Evolutionary conservation across 2,329 filamentous ascomycete genomes (phyloP).

Genomic region (Paraphoma sp.): DNA sequence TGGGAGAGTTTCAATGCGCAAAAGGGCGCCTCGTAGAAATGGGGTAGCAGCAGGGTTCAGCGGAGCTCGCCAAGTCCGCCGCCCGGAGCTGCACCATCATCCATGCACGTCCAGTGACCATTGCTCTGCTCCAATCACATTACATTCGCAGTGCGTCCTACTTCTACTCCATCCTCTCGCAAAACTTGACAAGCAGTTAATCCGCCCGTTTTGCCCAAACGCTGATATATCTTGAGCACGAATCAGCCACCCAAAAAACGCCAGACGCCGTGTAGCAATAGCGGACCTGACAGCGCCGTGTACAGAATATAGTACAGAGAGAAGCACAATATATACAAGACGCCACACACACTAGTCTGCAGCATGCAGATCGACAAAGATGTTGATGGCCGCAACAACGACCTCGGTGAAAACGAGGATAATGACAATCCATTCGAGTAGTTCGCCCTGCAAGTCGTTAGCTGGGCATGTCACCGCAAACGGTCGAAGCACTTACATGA

Average conservation of each 20-base stretch:
- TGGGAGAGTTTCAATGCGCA: conserved; percentile 16
- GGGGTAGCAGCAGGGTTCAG: conserved; percentile 21
- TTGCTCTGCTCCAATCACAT: neutral
- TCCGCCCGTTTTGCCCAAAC: neutral
- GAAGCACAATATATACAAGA: conserved; percentile 24
- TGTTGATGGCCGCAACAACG: conserved; percentile 89
- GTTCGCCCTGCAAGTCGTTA: conserved; percentile 48
- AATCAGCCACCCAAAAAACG: neutral
- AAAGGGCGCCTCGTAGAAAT: conserved; percentile 27
- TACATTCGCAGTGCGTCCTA: neutral
- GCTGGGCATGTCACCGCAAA: neutral
- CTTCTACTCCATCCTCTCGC: neutral
- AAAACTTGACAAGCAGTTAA: neutral
- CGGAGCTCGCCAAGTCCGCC: conserved; percentile 16
- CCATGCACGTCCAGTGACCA: neutral
- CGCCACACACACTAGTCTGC: conserved; percentile 53
- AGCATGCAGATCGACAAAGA: conserved; percentile 90
- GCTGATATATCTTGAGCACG: neutral
- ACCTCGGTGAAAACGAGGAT: conserved; percentile 96
- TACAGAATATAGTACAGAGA: conserved; percentile 23
- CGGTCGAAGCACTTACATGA: conserved; percentile 38
- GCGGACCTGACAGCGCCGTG: neutral
- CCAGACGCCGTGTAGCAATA: conserved; percentile 7
- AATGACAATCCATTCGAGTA: conserved; percentile 73
- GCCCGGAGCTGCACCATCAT: neutral